phyloP scores from a whole-genome alignment of 257 asterid genomes.

The Cinchona pubescens region DNA sequence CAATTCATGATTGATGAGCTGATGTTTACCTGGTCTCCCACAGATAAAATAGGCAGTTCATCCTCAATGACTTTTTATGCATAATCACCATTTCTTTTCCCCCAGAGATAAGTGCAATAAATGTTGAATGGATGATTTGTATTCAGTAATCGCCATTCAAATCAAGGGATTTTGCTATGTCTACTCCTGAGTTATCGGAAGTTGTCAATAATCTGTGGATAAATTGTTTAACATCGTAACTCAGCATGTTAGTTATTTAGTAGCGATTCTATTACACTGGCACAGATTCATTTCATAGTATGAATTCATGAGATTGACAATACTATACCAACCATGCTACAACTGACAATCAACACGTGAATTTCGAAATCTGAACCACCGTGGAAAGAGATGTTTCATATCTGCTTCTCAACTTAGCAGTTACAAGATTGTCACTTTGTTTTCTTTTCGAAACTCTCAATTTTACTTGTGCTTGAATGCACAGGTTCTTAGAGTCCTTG shows the following conservation, averaged over 20 bases:
- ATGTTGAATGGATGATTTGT: neutral
- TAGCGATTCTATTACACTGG: neutral
- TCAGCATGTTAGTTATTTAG: neutral
- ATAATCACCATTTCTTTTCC: neutral
- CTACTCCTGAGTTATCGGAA: neutral
- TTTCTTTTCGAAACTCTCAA: neutral
- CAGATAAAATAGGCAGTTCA: neutral
- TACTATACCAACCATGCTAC: neutral
- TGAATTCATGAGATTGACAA: neutral
- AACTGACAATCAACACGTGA: neutral
- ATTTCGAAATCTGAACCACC: neutral
- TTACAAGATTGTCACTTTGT: neutral
- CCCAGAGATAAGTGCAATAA: neutral
- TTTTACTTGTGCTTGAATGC: neutral
- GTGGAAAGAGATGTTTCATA: neutral
- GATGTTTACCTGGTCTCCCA: neutral
- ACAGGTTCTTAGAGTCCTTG: neutral
- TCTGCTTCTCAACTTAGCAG: neutral
- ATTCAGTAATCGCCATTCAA: no score
- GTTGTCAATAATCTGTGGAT: neutral
- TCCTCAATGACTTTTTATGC: neutral
- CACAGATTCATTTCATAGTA: neutral
- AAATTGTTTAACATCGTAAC: neutral
- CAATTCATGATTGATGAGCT: conserved; percentile 1
- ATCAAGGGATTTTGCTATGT: neutral